phyloP scores from a whole-genome alignment of 176 grass and related monocot species.

The Thalia dealbata region DNA sequence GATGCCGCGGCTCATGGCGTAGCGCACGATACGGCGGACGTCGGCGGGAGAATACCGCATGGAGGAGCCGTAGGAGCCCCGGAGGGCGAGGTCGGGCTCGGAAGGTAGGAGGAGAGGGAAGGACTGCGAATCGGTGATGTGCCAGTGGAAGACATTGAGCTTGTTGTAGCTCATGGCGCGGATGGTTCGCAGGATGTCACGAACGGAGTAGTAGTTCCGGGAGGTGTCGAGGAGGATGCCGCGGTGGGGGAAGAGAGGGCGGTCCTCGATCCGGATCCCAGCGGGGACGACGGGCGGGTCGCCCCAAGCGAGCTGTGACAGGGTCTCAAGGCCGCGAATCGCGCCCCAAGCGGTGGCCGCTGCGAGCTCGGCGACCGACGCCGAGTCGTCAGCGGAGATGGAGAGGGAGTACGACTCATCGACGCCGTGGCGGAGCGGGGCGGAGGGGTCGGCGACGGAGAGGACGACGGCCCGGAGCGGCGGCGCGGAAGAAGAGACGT shows the following conservation, averaged over 20 bases:
- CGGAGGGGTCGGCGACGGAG: constrained; percentile 47
- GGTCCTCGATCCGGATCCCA: constrained; percentile 57
- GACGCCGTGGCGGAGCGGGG: constrained; percentile 40
- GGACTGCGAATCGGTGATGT: constrained; percentile 82
- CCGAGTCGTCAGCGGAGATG: constrained; percentile 17
- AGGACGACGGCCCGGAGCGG: constrained; percentile 34
- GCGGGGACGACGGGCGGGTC: constrained; percentile 29
- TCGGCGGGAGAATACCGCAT: constrained; percentile 63
- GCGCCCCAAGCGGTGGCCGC: constrained; percentile 60
- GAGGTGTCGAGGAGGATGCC: constrained; percentile 75
- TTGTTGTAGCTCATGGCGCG: constrained; percentile 85
- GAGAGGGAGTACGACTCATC: constrained; percentile 83
- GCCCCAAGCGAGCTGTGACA: constrained; percentile 60
- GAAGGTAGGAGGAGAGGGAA: constrained; percentile 76
- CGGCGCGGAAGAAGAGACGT: constrained; percentile 16
- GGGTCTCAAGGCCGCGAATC: constrained; percentile 79
- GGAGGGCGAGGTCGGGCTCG: constrained; percentile 49
- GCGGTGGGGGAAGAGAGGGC: constrained; percentile 55
- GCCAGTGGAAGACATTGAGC: constrained; percentile 93
- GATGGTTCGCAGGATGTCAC: constrained; percentile 58
- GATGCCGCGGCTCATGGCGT: constrained; percentile 47
- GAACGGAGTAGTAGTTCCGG: constrained; percentile 61
- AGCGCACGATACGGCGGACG: constrained; percentile 55
- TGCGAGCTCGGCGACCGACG: constrained; percentile 36
- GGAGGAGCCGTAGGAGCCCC: constrained; percentile 47